Evolutionary conservation across 768 basidiomycete species (phyloP).

Genomic region (Mycena sanguinolenta): DNA sequence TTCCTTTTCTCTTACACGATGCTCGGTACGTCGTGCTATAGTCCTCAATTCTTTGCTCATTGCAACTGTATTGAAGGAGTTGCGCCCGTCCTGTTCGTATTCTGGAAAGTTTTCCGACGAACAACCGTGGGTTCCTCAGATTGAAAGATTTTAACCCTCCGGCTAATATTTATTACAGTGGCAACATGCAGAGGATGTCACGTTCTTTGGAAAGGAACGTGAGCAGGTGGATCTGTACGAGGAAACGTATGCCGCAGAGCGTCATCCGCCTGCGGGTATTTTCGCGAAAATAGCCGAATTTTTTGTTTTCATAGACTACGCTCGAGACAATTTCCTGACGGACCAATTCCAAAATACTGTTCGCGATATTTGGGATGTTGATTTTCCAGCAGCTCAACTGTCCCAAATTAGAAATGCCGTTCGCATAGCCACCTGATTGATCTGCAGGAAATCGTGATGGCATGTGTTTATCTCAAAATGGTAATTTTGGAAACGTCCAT

Average conservation of each 20-base stretch:
- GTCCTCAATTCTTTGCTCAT: not conserved
- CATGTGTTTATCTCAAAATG: not conserved
- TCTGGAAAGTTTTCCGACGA: slow-evolving; percentile 59
- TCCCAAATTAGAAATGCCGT: not conserved
- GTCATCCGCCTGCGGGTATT: slow-evolving; percentile 8
- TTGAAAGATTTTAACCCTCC: not conserved
- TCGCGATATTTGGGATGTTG: no score
- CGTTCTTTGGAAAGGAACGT: slow-evolving; percentile 63
- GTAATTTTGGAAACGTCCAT: no score
- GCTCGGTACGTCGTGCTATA: slow-evolving; percentile 44
- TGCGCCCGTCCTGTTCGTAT: slow-evolving; percentile 57
- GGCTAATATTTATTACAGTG: slow-evolving; percentile 46
- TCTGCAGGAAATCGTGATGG: not conserved
- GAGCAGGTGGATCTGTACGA: slow-evolving; percentile 60
- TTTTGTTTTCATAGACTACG: slow-evolving; percentile 15
- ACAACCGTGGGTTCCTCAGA: slow-evolving; percentile 50
- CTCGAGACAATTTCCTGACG: no score
- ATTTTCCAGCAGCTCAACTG: no score
- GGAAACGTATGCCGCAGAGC: slow-evolving; percentile 38
- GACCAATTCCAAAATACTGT: no score
- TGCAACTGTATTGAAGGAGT: slow-evolving; percentile 33
- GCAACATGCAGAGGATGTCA: slow-evolving; percentile 52
- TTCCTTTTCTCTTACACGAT: slow-evolving; percentile 66
- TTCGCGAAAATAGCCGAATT: slow-evolving; percentile 18
- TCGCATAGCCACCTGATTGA: not conserved